Evolutionary conservation across 2,329 filamentous ascomycete species (phyloP).

Genomic region (Apiospora rasikravindrae): DNA sequence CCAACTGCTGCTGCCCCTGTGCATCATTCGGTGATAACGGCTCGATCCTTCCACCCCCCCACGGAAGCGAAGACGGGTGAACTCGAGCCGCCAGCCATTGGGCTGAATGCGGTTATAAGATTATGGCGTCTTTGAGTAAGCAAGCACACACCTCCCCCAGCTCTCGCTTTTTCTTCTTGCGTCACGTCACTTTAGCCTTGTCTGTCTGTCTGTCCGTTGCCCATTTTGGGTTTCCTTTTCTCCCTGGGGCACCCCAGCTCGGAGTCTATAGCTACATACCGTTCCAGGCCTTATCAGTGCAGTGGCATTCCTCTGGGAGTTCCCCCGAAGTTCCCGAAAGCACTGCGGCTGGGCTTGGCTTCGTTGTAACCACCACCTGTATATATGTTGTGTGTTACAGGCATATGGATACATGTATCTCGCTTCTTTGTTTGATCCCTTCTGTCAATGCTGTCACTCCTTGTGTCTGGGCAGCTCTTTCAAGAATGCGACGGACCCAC

Average conservation of each 20-base stretch:
- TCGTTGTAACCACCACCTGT: background rate
- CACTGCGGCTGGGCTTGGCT: background rate
- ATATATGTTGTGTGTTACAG: background rate
- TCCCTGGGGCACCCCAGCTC: background rate
- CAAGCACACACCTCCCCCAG: constrained; percentile 16
- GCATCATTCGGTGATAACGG: constrained; percentile 16
- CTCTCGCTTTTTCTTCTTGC: constrained; percentile 15
- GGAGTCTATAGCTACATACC: background rate
- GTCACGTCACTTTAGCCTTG: background rate
- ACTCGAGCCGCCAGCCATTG: constrained; percentile 11
- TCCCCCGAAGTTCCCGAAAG: background rate
- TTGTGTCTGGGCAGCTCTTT: constrained; percentile 12
- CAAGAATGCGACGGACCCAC: constrained; percentile 14
- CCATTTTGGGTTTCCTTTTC: constrained; percentile 8
- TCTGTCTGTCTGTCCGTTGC: background rate
- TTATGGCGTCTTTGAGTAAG: constrained; percentile 28
- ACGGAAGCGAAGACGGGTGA: constrained; percentile 13
- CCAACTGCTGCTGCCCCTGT: background rate
- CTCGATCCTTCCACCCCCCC: background rate
- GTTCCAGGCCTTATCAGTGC: background rate
- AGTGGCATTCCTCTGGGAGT: background rate
- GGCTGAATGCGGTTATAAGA: constrained; percentile 20
- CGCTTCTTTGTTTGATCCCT: background rate
- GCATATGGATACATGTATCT: constrained; percentile 8
- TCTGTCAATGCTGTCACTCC: constrained; percentile 12